Evolutionary conservation across 768 basidiomycete genomes (phyloP).

Genomic region (Amanita muscaria): DNA sequence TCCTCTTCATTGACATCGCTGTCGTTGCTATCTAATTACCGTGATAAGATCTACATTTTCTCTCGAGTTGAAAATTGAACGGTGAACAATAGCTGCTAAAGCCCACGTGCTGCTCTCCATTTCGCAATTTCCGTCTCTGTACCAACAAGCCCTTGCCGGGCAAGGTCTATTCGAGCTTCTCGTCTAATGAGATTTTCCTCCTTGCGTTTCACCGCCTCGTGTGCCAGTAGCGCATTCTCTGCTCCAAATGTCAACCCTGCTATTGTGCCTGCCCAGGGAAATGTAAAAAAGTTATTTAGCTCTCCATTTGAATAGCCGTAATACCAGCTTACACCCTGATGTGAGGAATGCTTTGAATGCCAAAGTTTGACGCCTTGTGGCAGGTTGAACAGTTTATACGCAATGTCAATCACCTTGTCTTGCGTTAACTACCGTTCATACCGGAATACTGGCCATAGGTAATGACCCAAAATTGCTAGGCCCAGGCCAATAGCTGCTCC

Average conservation of each 20-base stretch:
- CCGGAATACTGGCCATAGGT: conserved; percentile 69
- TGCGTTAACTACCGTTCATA: conserved; percentile 15
- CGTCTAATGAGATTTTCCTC: conserved; percentile 63
- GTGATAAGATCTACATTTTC: too few species aligned
- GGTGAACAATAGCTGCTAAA: conserved; percentile 6
- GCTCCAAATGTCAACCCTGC: conserved; percentile 69
- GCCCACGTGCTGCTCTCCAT: conserved; percentile 52
- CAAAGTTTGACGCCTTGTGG: conserved; percentile 62
- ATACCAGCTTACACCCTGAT: conserved; percentile 48
- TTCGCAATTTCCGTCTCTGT: conserved; percentile 79
- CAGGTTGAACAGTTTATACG: background rate
- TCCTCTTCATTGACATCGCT: background rate
- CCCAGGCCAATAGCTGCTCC: conserved; percentile 49
- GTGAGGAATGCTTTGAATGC: conserved; percentile 77
- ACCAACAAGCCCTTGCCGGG: conserved; percentile 62
- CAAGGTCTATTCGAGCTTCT: conserved; percentile 68
- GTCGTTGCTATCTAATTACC: background rate
- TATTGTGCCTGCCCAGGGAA: conserved; percentile 36
- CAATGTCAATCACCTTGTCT: background rate
- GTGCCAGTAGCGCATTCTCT: conserved; percentile 64
- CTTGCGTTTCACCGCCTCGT: conserved; percentile 56
- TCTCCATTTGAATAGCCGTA: conserved; percentile 4
- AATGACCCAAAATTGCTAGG: conserved; percentile 53
- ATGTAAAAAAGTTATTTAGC: too few species aligned
- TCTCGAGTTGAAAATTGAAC: too few species aligned